A percentile compares a stretch with the other conserved stretches of the same genome.
Evolutionary conservation across 2,329 filamentous ascomycete species (phyloP).

Genomic region (Colletotrichum musicola): DNA sequence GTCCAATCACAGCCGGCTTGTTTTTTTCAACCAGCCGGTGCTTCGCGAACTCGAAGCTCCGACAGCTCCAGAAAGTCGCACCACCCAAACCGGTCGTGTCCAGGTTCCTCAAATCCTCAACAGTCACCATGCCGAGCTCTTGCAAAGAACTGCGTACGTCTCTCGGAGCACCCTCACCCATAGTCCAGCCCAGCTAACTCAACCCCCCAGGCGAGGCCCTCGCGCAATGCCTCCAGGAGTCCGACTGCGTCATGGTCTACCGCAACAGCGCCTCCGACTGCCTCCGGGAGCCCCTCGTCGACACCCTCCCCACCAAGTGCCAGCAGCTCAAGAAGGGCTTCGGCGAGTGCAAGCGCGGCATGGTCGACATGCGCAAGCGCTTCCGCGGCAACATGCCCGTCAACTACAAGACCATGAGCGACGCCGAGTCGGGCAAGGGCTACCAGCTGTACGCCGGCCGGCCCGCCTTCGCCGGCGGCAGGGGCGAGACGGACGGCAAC

Average conservation of each 20-base stretch:
- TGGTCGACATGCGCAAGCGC: conserved; percentile 99
- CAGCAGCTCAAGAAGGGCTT: conserved; percentile 94
- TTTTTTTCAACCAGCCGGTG: conserved; percentile 1
- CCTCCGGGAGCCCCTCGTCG: conserved; percentile 83
- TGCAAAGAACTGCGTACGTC: conserved; percentile 94
- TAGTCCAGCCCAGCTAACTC: conserved; percentile 4
- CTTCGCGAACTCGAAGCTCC: conserved; percentile 43
- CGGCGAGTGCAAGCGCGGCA: conserved; percentile 93
- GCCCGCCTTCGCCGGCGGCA: conserved; percentile 74
- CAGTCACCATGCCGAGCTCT: conserved; percentile 84
- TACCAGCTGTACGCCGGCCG: conserved; percentile 85
- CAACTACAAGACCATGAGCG: conserved; percentile 70
- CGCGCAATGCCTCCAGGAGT: conserved; percentile 94
- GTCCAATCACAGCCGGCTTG: conserved; percentile 20
- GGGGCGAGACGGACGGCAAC: conserved; percentile 76
- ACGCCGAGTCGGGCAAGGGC: conserved; percentile 69
- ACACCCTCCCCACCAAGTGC: conserved; percentile 87
- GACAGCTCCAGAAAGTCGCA: conserved; percentile 31
- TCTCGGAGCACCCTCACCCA: background rate
- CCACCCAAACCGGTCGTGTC: conserved; percentile 7
- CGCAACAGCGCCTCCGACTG: conserved; percentile 90
- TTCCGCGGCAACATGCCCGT: conserved; percentile 95
- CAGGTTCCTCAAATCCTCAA: conserved; percentile 30
- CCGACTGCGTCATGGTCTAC: conserved; percentile 94
- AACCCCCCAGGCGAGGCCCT: conserved; percentile 80